Percentiles rank a stretch among this genome's conserved stretches.
Conservation (phyloP, 805 yeast genomes). For the Debaryomyces castellii region DNA sequence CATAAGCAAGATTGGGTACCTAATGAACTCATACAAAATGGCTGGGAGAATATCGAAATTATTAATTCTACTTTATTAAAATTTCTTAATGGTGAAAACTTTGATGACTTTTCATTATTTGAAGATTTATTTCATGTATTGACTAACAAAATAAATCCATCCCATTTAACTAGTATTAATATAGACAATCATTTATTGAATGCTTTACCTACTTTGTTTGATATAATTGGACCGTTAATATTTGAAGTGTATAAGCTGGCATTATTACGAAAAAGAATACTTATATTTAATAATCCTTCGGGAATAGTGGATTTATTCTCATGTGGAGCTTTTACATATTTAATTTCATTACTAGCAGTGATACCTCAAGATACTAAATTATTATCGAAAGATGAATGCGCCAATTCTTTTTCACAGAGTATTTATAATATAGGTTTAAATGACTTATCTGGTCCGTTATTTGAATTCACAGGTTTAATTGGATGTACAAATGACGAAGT, state of each 20-base stretch:
- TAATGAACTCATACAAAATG: slow-evolving; percentile 31
- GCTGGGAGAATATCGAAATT: slow-evolving; percentile 36
- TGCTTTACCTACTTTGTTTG: slow-evolving; percentile 44
- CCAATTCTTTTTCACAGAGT: slow-evolving; percentile 40
- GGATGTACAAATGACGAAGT: slow-evolving; percentile 71
- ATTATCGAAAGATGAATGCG: slow-evolving; percentile 8
- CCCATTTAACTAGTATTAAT: slow-evolving; percentile 4
- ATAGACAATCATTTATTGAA: slow-evolving; percentile 41
- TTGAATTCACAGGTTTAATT: slow-evolving; percentile 38
- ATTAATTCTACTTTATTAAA: slow-evolving; percentile 24
- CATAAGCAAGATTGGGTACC: slow-evolving; percentile 30
- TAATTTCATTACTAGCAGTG: slow-evolving; percentile 58
- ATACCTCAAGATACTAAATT: slow-evolving; percentile 56
- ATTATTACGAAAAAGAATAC: slow-evolving; percentile 54
- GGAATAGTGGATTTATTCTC: slow-evolving; percentile 14
- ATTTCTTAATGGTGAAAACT: slow-evolving; percentile 16
- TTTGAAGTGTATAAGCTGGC: slow-evolving; percentile 66
- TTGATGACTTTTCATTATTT: slow-evolving; percentile 17
- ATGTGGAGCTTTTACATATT: slow-evolving; percentile 51
- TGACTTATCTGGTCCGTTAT: slow-evolving; percentile 37
- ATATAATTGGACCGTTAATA: slow-evolving; percentile 60
- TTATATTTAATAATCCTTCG: slow-evolving; percentile 41
- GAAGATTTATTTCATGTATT: slow-evolving; percentile 15
- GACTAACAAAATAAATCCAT: slow-evolving; percentile 5
- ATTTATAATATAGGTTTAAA: slow-evolving; percentile 63